These are phyloP conservation scores for Cymodocea nodosa DNA, from an alignment of 116 monocot genomes.

Conservation along the genomic window DNA sequence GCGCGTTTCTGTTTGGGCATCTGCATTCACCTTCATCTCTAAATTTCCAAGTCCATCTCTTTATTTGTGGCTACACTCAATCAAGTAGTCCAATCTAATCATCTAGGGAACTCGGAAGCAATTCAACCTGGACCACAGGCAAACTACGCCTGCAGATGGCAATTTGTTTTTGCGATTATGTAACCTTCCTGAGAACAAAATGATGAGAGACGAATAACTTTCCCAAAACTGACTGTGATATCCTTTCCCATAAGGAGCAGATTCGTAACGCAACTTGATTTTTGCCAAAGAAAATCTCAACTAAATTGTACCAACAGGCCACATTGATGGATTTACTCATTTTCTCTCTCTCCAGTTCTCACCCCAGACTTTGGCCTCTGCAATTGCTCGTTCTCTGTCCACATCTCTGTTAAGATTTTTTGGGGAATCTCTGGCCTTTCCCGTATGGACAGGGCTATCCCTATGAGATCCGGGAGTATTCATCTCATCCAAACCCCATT, in stretches of 20 bases:
- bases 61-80: background rate
- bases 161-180: background rate
- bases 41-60: background rate
- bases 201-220: background rate
- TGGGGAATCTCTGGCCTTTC: conserved; percentile 26
- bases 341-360: conserved; percentile 74
- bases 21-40: background rate
- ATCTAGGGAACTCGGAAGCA: background rate
- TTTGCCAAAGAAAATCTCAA: conserved; percentile 1
- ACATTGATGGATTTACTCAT: conserved; percentile 9
- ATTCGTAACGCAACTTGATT: background rate
- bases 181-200: conserved; percentile 6
- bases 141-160: background rate
- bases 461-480: conserved; percentile 30
- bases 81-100: background rate
- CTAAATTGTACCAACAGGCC: conserved; percentile 33
- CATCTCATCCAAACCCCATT: conserved; percentile 38
- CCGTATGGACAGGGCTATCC: conserved; percentile 45
- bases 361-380: conserved; percentile 72
- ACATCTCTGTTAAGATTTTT: conserved; percentile 8
- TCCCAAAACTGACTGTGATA: background rate
- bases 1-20: background rate
- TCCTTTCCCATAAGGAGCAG: background rate
- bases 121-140: background rate
- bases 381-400: conserved; percentile 54